phyloP scores from a whole-genome alignment of 1,284 basidiomycete species.

The Farysia itapuensis region DNA sequence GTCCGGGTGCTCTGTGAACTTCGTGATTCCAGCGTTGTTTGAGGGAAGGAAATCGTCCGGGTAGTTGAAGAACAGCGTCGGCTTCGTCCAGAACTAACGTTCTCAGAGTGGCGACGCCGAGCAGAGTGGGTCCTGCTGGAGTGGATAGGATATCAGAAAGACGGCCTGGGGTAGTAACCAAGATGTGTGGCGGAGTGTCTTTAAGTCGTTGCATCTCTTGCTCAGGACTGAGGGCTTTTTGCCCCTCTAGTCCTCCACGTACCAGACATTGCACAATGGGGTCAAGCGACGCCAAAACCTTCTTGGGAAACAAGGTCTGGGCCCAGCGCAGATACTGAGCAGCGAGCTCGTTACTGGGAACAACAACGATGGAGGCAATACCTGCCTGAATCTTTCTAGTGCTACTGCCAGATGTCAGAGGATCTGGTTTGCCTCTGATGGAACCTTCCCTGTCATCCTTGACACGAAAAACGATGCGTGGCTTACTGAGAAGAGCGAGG shows the following conservation, averaged over 20 bases:
- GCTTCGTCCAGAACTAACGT: slow-evolving; percentile 56
- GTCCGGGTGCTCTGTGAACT: slow-evolving; percentile 49
- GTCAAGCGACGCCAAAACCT: slow-evolving; percentile 27
- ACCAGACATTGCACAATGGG: slow-evolving; percentile 49
- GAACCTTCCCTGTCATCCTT: background rate
- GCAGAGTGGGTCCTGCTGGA: slow-evolving; percentile 32
- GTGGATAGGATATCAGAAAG: slow-evolving; percentile 44
- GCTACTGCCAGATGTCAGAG: background rate
- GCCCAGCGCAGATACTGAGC: slow-evolving; percentile 53
- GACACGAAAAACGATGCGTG: slow-evolving; percentile 46
- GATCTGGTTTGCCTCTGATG: background rate
- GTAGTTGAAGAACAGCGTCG: slow-evolving; percentile 53
- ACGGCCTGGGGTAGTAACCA: slow-evolving; percentile 54
- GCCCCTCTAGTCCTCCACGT: slow-evolving; percentile 25
- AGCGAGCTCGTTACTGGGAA: slow-evolving; percentile 56
- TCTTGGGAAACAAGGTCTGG: slow-evolving; percentile 32
- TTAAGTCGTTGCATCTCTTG: slow-evolving; percentile 40
- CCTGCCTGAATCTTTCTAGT: slow-evolving; percentile 28
- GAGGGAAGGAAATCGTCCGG: slow-evolving; percentile 50
- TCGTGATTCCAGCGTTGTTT: slow-evolving; percentile 52
- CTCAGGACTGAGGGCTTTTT: slow-evolving; percentile 10
- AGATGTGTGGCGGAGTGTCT: slow-evolving; percentile 43
- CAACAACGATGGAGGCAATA: slow-evolving; percentile 49
- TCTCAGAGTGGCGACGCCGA: slow-evolving; percentile 45
- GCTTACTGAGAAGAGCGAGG: slow-evolving; percentile 52